Evolutionary conservation across 179 eudicot species (phyloP), one percentile per base, ranked within the genome.

Genomic region (Amaranthus tricolor): DNA sequence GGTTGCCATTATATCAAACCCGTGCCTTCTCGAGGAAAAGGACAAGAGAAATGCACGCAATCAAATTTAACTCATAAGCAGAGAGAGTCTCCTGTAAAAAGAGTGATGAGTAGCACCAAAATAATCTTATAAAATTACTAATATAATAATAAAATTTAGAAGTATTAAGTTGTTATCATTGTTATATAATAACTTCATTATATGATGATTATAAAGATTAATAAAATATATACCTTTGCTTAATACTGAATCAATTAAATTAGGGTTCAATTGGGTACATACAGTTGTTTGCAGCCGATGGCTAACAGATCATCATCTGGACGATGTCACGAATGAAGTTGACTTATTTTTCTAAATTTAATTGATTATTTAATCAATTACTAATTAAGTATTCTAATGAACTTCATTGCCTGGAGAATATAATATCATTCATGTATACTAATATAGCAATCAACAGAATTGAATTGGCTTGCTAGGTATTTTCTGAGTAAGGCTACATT

Each of bases 251-350:
- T 66, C 9, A 66, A 47, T 48, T 47, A 2, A 31, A 31, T 31
- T 66, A 7, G 8, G 53, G 54, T 9, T 17, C 17, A 62, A 16
- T 12, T n/a, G 6, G 10, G 16, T 45, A 54, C 16, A 13, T 54
- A 66, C 70, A 48, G 53, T 65, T 66, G 70, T 10, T 6, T 49
- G 6, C 53, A 1, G 70, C 55, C 13, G 70, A 66, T 16, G 70
- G 70, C 54, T 6, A 48, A 49, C 71, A 67, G 57, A 67, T 67
- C 71, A 67, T 67, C 71, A 19, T 67, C 56, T 67, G 57, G 71
- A 67, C 45, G 50, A 63, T 63, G 67, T 49, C 49, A 63, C 50
- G 53, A n/a, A 51, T 52, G 52, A 69, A 74, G 76, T 63, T 74
- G 76, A 74, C 76, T 74, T 74, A 19, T 2, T 24, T 49, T 47